Conservation (phyloP, 2,329 filamentous ascomycete species). For the Stagonosporopsis cucurbitacearum region DNA sequence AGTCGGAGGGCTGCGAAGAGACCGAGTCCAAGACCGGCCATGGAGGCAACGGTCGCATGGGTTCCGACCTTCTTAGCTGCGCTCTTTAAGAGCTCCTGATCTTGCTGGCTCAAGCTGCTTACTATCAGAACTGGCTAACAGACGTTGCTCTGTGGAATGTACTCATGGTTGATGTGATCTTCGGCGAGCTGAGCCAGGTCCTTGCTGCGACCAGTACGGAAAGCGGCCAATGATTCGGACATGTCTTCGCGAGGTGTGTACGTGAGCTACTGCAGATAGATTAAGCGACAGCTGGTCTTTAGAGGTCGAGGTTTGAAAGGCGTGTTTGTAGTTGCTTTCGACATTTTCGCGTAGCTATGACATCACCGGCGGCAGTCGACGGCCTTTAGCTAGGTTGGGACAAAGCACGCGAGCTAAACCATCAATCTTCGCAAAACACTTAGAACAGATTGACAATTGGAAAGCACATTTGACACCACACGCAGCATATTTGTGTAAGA, state of each 20-base stretch:
- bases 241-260: conserved; percentile 17
- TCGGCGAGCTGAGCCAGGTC: conserved; percentile 41
- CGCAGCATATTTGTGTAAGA: not conserved
- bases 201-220: conserved; percentile 36
- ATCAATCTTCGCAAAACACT: not conserved
- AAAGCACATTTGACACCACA: not conserved
- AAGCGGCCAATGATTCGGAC: conserved; percentile 42
- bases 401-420: conserved; percentile 5
- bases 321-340: conserved; percentile 8
- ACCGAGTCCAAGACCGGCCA: conserved; percentile 66
- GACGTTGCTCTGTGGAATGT: conserved; percentile 3
- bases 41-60: conserved; percentile 64
- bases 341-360: conserved; percentile 10
- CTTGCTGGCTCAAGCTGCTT: conserved; percentile 57
- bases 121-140: conserved; percentile 1
- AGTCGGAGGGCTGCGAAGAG: conserved; percentile 61
- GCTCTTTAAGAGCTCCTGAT: conserved; percentile 63
- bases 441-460: not conserved
- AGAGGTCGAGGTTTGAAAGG: not conserved
- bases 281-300: not conserved
- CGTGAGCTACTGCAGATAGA: not conserved
- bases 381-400: conserved; percentile 8
- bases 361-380: conserved; percentile 1
- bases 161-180: conserved; percentile 46
- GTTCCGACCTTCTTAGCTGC: conserved; percentile 63